Evolutionary conservation across 2,329 filamentous ascomycete genomes (phyloP), one percentile per base, ranked within the genome.

Genomic region (Fusarium illudens): DNA sequence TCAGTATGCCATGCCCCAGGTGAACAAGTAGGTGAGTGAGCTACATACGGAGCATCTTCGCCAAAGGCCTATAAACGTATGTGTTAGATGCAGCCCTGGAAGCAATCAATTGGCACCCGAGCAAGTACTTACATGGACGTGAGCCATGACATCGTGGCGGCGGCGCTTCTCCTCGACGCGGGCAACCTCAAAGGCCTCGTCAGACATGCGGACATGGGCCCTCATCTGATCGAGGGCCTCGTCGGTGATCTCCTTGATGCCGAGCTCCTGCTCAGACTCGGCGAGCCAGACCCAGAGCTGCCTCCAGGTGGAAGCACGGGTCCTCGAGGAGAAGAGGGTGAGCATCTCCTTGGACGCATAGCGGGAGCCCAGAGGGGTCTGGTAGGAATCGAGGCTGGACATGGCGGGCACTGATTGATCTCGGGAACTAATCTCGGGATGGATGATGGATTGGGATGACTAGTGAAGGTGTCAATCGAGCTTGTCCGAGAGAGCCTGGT

Each of bases 321-420:
- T 49, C 15, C 62, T 32, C 13, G 52, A 17, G 10, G 37, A 49
- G 50, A 60, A 68, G 12, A 68, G 65, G 12, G n/a, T 39, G 13
- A 48, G 22, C 59, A 68, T 68, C 25, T 63, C 65, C 33, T 48
- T 42, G 62, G 49, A 56, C 13, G 49, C 52, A 29, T 68, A 63
- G 42, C 59, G 63, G 27, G 46, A 30, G 3, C 46, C 53, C 20
- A 68, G 46, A 10, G 59, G 48, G 10, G 65, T 68, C 25, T 65
- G 62, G 33, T 68, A 68, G 4, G 52, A 20, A 44, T 68, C 62
- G 56, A 36, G 62, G 42, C n/a, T 49, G 37, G 57, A 17, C 57
- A 52, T 48, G 32, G 6, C 33, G 25, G 46, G 17, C n/a, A n/a
- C 15, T 17, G n/a, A 19, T n/a, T 34, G 13, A 13, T 15, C 33